Evolutionary conservation across 169 alveolate species (phyloP).

Genomic region (Plasmodium billcollinsi): DNA sequence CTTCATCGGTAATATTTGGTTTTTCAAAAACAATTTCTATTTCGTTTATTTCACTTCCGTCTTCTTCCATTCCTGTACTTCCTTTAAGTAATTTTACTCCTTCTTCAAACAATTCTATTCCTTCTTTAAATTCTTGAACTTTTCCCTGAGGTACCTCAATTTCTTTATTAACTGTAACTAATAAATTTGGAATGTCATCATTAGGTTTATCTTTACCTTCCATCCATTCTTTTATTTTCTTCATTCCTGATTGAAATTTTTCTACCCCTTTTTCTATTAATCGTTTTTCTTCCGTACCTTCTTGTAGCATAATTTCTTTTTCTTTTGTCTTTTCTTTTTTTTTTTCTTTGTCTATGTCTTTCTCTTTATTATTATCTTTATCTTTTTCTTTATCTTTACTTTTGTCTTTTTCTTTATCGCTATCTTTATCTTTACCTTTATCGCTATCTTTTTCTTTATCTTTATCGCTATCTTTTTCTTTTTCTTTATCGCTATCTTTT

Average conservation of each 20-base stretch:
- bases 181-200: not conserved
- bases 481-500: no score
- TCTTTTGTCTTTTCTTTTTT: not conserved
- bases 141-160: conserved; percentile 37
- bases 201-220: conserved; percentile 1
- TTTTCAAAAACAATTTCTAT: conserved; percentile 37
- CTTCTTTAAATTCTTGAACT: conserved; percentile 29
- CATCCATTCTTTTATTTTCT: conserved; percentile 23
- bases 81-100: conserved; percentile 42
- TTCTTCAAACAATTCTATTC: conserved; percentile 35
- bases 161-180: conserved; percentile 22
- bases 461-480: no score
- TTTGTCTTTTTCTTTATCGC: no score
- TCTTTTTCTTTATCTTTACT: not conserved
- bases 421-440: no score
- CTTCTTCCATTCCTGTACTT: conserved; percentile 1
- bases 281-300: conserved; percentile 20
- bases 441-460: no score
- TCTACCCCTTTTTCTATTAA: conserved; percentile 34
- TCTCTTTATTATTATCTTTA: not conserved
- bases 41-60: conserved; percentile 24
- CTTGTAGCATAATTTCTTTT: conserved; percentile 12
- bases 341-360: not conserved
- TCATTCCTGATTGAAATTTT: conserved; percentile 20
- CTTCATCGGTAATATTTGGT: not conserved